phyloP scores from a whole-genome alignment of 345 rosid genomes.

The Eucalyptus dawsonii region DNA sequence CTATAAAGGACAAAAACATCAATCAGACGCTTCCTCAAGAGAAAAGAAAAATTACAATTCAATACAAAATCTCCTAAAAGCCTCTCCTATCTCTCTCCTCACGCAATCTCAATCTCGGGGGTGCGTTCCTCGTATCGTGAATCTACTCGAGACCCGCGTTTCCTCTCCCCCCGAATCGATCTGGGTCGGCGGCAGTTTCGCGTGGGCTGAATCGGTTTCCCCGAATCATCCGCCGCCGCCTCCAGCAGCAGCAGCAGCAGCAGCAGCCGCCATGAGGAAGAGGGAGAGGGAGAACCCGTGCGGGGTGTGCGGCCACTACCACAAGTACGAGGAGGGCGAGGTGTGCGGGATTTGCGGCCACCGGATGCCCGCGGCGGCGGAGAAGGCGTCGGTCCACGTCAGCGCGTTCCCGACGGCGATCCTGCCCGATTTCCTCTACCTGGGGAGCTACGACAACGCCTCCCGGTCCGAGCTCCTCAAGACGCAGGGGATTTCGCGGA shows the following conservation, averaged over 20 bases:
- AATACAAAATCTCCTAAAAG: not conserved
- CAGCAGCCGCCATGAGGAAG: conserved; percentile 55
- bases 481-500: conserved; percentile 73
- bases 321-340: conserved; percentile 98
- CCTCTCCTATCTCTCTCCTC: not conserved
- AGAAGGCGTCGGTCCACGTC: conserved; percentile 35
- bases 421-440: conserved; percentile 76
- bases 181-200: not conserved
- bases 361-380: conserved; percentile 37
- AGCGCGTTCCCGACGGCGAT: conserved; percentile 93
- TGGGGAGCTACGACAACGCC: conserved; percentile 98
- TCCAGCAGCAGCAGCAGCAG: not conserved
- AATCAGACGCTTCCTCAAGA: not conserved
- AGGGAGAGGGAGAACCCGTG: conserved; percentile 98
- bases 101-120: not conserved
- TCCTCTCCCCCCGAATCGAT: not conserved
- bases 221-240: not conserved
- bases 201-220: not conserved
- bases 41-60: not conserved
- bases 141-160: not conserved
- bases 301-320: conserved; percentile 93
- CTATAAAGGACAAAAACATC: not conserved
- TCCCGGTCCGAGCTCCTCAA: conserved; percentile 94
- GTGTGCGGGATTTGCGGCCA: conserved; percentile 97
- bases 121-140: not conserved